phyloP scores from a whole-genome alignment of 75 land plant genomes.

The Chamaecyparis obtusa region DNA sequence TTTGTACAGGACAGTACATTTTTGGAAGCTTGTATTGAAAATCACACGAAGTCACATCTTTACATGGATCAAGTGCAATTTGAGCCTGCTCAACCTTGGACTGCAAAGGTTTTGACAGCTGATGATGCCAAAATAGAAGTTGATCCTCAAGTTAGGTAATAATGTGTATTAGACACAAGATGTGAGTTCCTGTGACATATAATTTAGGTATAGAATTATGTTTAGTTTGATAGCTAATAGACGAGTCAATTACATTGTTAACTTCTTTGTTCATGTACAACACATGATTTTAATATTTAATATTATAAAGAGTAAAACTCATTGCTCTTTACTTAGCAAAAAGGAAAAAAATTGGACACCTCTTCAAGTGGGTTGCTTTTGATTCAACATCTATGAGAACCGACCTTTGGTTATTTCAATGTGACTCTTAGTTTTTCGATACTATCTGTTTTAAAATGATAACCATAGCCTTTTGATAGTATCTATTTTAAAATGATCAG shows the following conservation, averaged over 20 bases:
- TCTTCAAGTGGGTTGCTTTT: neutral
- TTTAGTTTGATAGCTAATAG: neutral
- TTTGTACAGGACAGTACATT: slow-evolving; percentile 71
- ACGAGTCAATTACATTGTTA: neutral
- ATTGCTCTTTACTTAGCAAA: neutral
- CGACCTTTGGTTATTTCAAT: neutral
- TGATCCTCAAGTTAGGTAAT: slow-evolving; percentile 23
- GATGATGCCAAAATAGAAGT: slow-evolving; percentile 36
- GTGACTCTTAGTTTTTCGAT: neutral
- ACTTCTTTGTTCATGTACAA: neutral
- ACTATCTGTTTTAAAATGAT: neutral
- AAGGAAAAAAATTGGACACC: neutral
- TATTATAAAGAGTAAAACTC: neutral
- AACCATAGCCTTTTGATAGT: slow-evolving; percentile 18
- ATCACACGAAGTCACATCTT: slow-evolving; percentile 92
- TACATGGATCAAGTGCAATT: slow-evolving; percentile 96
- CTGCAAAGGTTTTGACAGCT: slow-evolving; percentile 53
- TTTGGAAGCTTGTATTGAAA: slow-evolving; percentile 97
- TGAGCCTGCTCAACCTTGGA: slow-evolving; percentile 88
- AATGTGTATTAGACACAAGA: neutral
- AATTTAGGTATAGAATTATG: neutral
- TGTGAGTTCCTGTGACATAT: neutral
- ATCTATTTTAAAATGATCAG: slow-evolving; percentile 31
- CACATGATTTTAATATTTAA: neutral
- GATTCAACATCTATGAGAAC: neutral